Evolutionary conservation across 352 stramenopile species (phyloP).

Genomic region (Globisporangium viniferum): DNA sequence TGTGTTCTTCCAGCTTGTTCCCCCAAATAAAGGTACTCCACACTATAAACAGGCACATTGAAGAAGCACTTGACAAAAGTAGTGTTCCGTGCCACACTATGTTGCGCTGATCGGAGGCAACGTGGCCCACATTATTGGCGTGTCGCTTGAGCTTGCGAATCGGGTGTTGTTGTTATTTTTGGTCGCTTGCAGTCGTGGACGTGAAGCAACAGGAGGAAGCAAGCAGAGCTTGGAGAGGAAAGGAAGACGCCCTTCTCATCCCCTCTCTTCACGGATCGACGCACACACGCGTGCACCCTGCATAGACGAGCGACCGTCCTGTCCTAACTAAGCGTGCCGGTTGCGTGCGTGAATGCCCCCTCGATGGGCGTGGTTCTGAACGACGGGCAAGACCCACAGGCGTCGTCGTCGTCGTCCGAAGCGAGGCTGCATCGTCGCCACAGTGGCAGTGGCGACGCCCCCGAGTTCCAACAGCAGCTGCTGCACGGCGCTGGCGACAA

Average conservation of each 20-base stretch:
- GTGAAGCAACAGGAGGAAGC: neutral
- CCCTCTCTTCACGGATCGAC: neutral
- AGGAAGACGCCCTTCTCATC: neutral
- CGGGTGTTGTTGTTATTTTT: neutral
- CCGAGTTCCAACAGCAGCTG: neutral
- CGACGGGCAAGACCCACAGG: constrained; percentile 11
- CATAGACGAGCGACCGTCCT: too few relatives aligned
- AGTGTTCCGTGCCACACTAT: neutral
- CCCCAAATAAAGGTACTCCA: neutral
- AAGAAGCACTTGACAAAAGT: neutral
- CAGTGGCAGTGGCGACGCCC: neutral
- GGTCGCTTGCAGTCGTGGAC: constrained; percentile 8
- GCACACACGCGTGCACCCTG: neutral
- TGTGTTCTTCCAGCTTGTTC: neutral
- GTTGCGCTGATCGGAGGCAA: neutral
- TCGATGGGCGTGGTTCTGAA: constrained; percentile 16
- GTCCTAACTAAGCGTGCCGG: neutral
- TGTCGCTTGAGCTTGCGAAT: neutral
- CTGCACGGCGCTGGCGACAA: neutral
- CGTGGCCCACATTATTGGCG: neutral
- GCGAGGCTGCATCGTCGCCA: neutral
- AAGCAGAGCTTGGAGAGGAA: neutral
- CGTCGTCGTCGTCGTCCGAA: neutral
- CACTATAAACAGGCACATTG: neutral
- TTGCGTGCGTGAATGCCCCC: neutral